Percentiles rank a stretch among this genome's conserved stretches.
phyloP scores from a whole-genome alignment of 2,329 filamentous ascomycete species.

The Madurella fahalii region DNA sequence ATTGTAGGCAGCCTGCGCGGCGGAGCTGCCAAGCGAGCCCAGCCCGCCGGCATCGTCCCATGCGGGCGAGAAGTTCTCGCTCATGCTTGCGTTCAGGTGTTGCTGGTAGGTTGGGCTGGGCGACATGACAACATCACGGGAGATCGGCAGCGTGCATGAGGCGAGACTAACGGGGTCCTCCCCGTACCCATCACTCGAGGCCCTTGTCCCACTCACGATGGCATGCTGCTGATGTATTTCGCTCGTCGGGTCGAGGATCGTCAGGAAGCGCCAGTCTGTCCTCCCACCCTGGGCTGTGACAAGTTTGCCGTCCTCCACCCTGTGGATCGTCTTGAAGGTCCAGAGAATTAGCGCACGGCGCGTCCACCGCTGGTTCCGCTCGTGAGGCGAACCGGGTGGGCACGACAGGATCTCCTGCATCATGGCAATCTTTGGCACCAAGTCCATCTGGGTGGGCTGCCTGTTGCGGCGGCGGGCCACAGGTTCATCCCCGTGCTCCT shows the following conservation, averaged over 20 bases:
- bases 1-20: slow-evolving; percentile 17
- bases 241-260: slow-evolving; percentile 56
- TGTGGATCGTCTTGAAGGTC: slow-evolving; percentile 55
- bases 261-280: slow-evolving; percentile 58
- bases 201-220: slow-evolving; percentile 30
- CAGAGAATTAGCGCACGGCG: slow-evolving; percentile 60
- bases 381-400: slow-evolving; percentile 37
- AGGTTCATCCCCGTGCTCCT: slow-evolving; percentile 32
- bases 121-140: slow-evolving; percentile 48
- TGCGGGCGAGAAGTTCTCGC: slow-evolving; percentile 50
- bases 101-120: slow-evolving; percentile 49
- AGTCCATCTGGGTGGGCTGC: slow-evolving; percentile 47
- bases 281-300: slow-evolving; percentile 49
- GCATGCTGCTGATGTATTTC: slow-evolving; percentile 52
- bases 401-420: slow-evolving; percentile 62
- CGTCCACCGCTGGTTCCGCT: slow-evolving; percentile 41
- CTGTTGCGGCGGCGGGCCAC: slow-evolving; percentile 10
- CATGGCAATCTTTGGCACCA: slow-evolving; percentile 60
- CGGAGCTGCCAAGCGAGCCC: slow-evolving; percentile 12
- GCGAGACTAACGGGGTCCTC: neutral
- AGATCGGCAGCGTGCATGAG: neutral
- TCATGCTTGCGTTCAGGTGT: slow-evolving; percentile 52
- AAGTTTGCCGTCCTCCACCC: slow-evolving; percentile 36
- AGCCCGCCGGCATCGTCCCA: slow-evolving; percentile 39
- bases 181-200: slow-evolving; percentile 9